Evolutionary conservation across 1,284 basidiomycete genomes (phyloP), one percentile per base, ranked within the genome.

Genomic region (Fomitopsis pinicola): DNA sequence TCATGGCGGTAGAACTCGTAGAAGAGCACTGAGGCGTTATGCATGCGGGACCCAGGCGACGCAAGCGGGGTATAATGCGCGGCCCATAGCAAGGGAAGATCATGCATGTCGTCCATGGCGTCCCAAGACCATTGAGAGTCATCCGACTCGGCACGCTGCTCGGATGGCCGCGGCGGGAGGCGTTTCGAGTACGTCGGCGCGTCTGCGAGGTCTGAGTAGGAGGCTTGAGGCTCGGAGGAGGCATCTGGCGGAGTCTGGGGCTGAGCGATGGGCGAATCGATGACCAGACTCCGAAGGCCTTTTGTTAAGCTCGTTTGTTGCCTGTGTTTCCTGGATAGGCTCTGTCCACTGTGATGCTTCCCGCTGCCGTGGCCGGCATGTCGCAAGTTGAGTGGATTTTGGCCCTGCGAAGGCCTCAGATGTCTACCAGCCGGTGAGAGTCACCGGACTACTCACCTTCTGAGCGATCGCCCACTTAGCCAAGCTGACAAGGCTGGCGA

Each of bases 41-140:
- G 75, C 45, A 92, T 73, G 53, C 88, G 80, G n/a, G 89, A 89
- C 2, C 87, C 84, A 30, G 80, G 72, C 4, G 80, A 75, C 5
- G 89, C 89, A 33, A 93, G 80, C 0, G 89, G 85, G 3, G 91
- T 88, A 69, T 84, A 92, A 71, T 93, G 91, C 0, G 87, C 88
- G 17, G 90, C 89, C 91, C 91, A 93, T 42, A 88, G 82, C 55
- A 92, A 66, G 9, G 90, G 88, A 15, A 90, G 73, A 61, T 92
- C 90, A 14, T 92, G 89, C 2, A 92, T 77, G 14, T 91, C 67
- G 71, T 92, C 89, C 2, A 92, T 77, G 17, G 91, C 67, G 70
- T 92, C 90, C 90, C 90, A 92, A 10, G 75, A 72, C 5, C 82
- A 80, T 42, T 87, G 86, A 42, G 71, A 68, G n/a, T 70, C 68